These are phyloP conservation scores for Hericium erinaceus DNA, from an alignment of 768 basidiomycete species.

Conservation along the genomic window DNA sequence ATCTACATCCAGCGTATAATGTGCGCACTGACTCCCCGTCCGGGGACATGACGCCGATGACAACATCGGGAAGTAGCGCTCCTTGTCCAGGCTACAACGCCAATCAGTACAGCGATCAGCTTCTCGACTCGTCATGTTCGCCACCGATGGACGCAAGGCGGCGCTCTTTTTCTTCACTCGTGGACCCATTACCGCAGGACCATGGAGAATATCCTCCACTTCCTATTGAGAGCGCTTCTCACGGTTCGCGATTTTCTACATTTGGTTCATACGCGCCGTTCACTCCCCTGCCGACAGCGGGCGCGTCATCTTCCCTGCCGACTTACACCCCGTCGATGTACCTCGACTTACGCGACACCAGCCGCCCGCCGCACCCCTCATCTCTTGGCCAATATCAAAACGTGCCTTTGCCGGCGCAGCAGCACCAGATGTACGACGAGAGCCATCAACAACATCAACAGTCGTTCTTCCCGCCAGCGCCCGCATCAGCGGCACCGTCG, in stretches of 20 bases:
- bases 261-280: not conserved
- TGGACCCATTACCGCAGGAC: constrained; percentile 1
- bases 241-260: not conserved
- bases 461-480: not conserved
- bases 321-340: not conserved
- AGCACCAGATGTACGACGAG: not conserved
- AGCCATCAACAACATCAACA: not conserved
- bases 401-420: not conserved
- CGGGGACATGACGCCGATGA: not conserved
- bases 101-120: not conserved
- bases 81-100: not conserved
- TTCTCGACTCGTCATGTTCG: not conserved
- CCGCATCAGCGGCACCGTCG: not conserved
- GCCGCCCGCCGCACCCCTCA: not conserved
- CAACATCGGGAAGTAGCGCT: not conserved
- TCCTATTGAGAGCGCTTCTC: not conserved
- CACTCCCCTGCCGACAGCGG: not conserved
- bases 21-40: constrained; percentile 8
- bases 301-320: not conserved
- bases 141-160: not conserved
- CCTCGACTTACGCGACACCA: not conserved
- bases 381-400: not conserved
- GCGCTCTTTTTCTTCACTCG: constrained; percentile 6
- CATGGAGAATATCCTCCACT: constrained; percentile 1
- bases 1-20: constrained; percentile 8